These are phyloP conservation scores for Claviceps lovelessii DNA, from an alignment of 2,329 filamentous ascomycete species.

Conservation along the genomic window DNA sequence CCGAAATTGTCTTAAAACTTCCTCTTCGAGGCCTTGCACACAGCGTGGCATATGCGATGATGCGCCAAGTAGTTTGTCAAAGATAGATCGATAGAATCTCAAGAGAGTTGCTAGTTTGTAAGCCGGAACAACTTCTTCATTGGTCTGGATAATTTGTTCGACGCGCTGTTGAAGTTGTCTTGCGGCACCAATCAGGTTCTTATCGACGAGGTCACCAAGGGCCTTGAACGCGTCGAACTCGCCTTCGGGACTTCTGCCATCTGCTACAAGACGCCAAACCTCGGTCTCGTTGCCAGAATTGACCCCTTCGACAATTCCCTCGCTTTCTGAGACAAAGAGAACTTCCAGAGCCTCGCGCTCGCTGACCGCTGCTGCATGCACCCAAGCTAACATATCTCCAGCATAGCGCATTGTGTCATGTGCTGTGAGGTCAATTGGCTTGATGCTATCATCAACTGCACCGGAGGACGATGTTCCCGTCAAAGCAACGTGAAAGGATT, in stretches of 20 bases:
- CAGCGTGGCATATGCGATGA: conserved; percentile 56
- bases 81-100: conserved; percentile 77
- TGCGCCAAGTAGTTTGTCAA: conserved; percentile 60
- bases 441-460: conserved; percentile 47
- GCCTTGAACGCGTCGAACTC: conserved; percentile 71
- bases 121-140: conserved; percentile 75
- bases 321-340: conserved; percentile 78
- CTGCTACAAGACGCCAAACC: conserved; percentile 57
- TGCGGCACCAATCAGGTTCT: conserved; percentile 67
- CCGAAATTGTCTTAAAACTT: conserved; percentile 70
- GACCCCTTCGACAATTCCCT: conserved; percentile 73
- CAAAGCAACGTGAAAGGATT: conserved; percentile 76
- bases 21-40: conserved; percentile 54
- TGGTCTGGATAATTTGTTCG: conserved; percentile 82
- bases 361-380: conserved; percentile 84
- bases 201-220: conserved; percentile 72
- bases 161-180: conserved; percentile 77
- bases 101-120: conserved; percentile 86
- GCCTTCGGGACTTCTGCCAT: conserved; percentile 39
- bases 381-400: conserved; percentile 96
- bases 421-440: conserved; percentile 86
- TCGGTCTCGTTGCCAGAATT: conserved; percentile 69
- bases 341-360: conserved; percentile 86
- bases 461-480: conserved; percentile 54
- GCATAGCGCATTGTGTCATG: conserved; percentile 86